Conservation (phyloP, 805 yeast species). For the Nakazawaea populi region DNA sequence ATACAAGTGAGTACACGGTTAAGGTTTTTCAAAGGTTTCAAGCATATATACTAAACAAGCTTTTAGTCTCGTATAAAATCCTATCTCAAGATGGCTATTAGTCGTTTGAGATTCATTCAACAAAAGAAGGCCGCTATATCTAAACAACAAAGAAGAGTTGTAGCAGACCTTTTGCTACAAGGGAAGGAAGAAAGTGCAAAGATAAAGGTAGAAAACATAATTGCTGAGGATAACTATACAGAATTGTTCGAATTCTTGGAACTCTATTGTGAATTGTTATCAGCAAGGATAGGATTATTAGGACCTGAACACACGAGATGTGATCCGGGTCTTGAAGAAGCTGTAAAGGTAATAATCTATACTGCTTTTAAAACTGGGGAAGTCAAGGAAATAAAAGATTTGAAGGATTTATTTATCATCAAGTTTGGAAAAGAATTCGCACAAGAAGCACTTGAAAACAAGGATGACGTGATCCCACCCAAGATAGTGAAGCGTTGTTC, state of each 20-base stretch:
- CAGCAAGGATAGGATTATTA: slow-evolving; percentile 67
- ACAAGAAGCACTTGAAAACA: slow-evolving; percentile 46
- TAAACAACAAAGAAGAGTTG: slow-evolving; percentile 64
- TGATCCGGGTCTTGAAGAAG: slow-evolving; percentile 66
- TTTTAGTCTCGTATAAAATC: slow-evolving; percentile 23
- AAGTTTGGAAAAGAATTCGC: slow-evolving; percentile 69
- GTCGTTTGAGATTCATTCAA: slow-evolving; percentile 64
- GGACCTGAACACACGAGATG: slow-evolving; percentile 31
- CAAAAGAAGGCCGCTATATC: slow-evolving; percentile 70
- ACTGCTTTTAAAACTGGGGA: slow-evolving; percentile 65
- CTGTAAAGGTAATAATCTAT: slow-evolving; percentile 62
- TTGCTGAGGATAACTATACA: slow-evolving; percentile 73
- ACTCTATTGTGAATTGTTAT: slow-evolving; percentile 71
- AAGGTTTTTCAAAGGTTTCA: neutral
- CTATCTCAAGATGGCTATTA: slow-evolving; percentile 60
- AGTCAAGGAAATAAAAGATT: slow-evolving; percentile 57
- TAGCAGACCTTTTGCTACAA: slow-evolving; percentile 62
- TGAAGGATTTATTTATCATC: slow-evolving; percentile 55
- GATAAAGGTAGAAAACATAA: slow-evolving; percentile 78
- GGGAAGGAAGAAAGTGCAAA: slow-evolving; percentile 81
- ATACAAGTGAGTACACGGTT: slow-evolving; percentile 3
- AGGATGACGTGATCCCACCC: slow-evolving; percentile 52
- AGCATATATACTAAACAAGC: neutral
- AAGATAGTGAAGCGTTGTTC: slow-evolving; percentile 58
- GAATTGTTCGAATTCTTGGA: slow-evolving; percentile 78